Base-by-base conservation (phyloP, 2,329 filamentous ascomycete species). In the Pochonia chlamydosporia region DNA sequence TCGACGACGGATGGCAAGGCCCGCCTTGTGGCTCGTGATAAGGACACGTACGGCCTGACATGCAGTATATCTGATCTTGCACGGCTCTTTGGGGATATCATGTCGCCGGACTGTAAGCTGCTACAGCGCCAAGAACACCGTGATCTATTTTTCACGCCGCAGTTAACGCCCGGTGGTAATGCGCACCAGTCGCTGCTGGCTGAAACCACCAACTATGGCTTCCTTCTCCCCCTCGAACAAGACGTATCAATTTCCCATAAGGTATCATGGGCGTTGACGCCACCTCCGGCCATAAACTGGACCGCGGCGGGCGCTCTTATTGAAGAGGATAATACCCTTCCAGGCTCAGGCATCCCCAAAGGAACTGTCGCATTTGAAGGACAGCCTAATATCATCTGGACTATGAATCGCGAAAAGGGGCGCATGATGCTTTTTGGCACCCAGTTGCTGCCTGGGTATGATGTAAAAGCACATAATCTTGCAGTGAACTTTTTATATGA, bases 71-170 rank as follows among this genome's bases (percentile, higher is more conserved):
- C 46, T 33, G 46, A 50, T 35, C 23, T 50, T 24, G 43, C 46
- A 14, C 49, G 39, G 23, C 43, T 46, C 21, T 48, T 48, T 46
- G 24, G 46, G 16, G 45, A 51, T 49, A 43, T 46, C 40, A 45
- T 52, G 47, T 49, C 44, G 43, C 44, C 47, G n/a, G 30, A 41
- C 28, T 48, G 49, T 41, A 50, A 48, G 49, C 49, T 50, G 18
- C 44, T 45, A 3, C 44, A 43, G 35, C 49, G 35, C 35, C 49
- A 50, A 41, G 45, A 48, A 44, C 49, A 50, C 35, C 45, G 44
- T 16, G 45, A 48, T 39, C 11, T 48, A 23, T 26, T 50, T 8
- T 50, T 50, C 37, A 30, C 26, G 42, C 49, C 49, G 25, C 49
- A 48, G 31, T 44, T 50, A 21, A 44, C n/a, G n/a, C 49, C 33